Percentiles rank a stretch among this genome's conserved stretches.
Conservation (phyloP, 1,284 basidiomycete genomes). For the Macrocybe sp. region DNA sequence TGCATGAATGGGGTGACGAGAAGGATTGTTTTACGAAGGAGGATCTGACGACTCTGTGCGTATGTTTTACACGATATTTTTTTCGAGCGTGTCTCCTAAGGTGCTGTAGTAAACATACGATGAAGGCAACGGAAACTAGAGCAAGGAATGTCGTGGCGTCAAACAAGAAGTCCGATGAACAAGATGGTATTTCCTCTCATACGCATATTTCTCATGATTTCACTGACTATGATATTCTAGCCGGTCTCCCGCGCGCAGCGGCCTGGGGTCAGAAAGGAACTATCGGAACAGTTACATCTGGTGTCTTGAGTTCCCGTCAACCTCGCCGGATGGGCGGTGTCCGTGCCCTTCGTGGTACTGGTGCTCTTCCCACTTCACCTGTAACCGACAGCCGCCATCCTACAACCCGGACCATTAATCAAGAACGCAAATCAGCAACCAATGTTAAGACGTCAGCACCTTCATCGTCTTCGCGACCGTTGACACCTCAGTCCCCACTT, state of each 20-base stretch:
- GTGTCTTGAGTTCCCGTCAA: constrained; percentile 26
- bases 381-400: constrained; percentile 30
- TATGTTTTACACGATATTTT: constrained; percentile 14
- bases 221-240: constrained; percentile 22
- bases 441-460: constrained; percentile 42
- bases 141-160: constrained; percentile 39
- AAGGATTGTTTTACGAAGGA: constrained; percentile 96
- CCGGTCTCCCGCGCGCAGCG: constrained; percentile 73
- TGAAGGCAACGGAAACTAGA: constrained; percentile 77
- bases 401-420: constrained; percentile 17
- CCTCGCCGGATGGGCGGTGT: constrained; percentile 35
- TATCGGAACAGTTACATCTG: too few relatives aligned
- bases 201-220: constrained; percentile 13
- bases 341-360: constrained; percentile 34
- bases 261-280: constrained; percentile 68
- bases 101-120: constrained; percentile 70
- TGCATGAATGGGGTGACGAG: constrained; percentile 98
- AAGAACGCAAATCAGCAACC: constrained; percentile 32
- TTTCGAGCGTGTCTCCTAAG: neutral
- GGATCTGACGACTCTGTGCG: constrained; percentile 83
- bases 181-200: constrained; percentile 46
- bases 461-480: constrained; percentile 59
- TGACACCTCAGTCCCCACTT: constrained; percentile 42
- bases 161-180: constrained; percentile 49
- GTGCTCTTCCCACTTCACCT: constrained; percentile 12